Percentiles rank a stretch among this genome's conserved stretches.
Conservation (phyloP, 2,329 filamentous ascomycete species). For the Pseudogymnoascus sp. region DNA sequence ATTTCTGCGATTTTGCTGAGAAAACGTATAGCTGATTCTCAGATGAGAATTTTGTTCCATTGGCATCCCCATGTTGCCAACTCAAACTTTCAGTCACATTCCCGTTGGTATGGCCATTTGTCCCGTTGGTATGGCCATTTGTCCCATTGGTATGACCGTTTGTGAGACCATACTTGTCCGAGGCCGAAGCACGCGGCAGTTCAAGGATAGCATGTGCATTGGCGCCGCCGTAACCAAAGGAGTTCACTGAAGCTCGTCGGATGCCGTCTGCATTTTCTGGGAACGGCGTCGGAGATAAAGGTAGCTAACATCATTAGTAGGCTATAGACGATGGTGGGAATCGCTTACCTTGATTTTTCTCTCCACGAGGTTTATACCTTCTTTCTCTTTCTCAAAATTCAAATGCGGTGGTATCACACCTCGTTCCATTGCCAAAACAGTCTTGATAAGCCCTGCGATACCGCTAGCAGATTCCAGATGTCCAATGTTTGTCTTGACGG, state of each 20-base stretch:
- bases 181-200: conserved; percentile 13
- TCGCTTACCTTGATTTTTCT: conserved; percentile 33
- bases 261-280: conserved; percentile 9
- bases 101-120: not conserved
- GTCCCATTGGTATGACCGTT: not conserved
- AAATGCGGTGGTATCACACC: conserved; percentile 26
- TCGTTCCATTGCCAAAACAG: conserved; percentile 26
- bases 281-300: not conserved
- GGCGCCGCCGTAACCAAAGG: conserved; percentile 39
- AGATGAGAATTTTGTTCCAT: not conserved
- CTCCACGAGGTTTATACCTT: conserved; percentile 30
- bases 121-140: not conserved
- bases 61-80: not conserved
- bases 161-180: not conserved
- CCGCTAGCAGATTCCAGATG: conserved; percentile 23
- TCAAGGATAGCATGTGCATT: conserved; percentile 37
- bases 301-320: conserved; percentile 4
- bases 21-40: not conserved
- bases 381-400: conserved; percentile 33
- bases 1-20: conserved; percentile 6
- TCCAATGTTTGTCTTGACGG: conserved; percentile 25
- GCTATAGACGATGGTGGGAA: not conserved
- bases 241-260: conserved; percentile 18
- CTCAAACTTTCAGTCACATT: not conserved
- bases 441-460: conserved; percentile 20